Evolutionary conservation across 2,329 filamentous ascomycete species (phyloP), one percentile per base, ranked within the genome.

Genomic region (Hypomyces rosellus): DNA sequence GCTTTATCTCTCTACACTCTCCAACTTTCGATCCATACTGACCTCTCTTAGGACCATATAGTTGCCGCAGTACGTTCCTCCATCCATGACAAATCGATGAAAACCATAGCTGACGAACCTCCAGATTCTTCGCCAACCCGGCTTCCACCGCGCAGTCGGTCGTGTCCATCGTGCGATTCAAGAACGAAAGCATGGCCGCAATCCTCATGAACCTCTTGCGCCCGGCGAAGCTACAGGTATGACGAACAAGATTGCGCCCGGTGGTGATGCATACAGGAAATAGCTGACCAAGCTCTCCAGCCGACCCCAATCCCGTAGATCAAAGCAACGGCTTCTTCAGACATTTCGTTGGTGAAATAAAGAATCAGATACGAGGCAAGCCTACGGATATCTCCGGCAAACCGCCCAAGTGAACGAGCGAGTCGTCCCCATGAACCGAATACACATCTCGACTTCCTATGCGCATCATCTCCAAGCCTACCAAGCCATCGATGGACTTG

Each of bases 141-240:
- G 67, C 8, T 81, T 80, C 59, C 77, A 80, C 54, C 71, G 71
- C 53, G 70, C 69, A 3, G 77, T 81, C 37, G 73, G 74, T 7
- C 68, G 71, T n/a, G 74, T 81, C 34, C 77, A 81, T 52, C 69
- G 70, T 13, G 66, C 62, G 3, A 69, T 81, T 36, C 63, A 81
- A 57, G 75, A 80, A 53, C 61, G 65, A 15, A 68, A 70, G 41
- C 55, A 80, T 54, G 77, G 77, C 9, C 70, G 74, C 20, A 68
- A 76, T 48, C 76, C 77, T 0, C 65, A 72, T 54, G 74, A 78
- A 46, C 77, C 77, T 6, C 54, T 80, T 9, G 68, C 70, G 0
- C 75, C 69, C 1, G 78, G 77, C 41, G 74, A 81, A 58, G 77
- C 77, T 2, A 78, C 76, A 33, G 70, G 74, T 75, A 64, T 5